Percentiles rank a stretch among this genome's conserved stretches.
Conservation (phyloP, 2,329 filamentous ascomycete species). For the Daldinia eschscholtzii region DNA sequence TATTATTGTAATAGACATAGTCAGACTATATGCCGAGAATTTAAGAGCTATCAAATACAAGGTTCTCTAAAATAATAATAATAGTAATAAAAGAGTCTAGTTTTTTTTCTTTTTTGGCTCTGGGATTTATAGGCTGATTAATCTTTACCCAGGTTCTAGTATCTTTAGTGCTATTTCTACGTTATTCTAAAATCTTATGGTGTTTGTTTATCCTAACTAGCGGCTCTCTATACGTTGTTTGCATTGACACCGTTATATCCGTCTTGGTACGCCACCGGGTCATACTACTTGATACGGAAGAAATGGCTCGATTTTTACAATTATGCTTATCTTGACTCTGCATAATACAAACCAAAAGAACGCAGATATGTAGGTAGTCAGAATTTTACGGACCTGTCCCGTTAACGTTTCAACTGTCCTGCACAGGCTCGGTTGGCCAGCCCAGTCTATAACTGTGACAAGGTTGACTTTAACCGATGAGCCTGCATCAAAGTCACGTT, state of each 20-base stretch:
- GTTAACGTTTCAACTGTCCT: constrained; percentile 27
- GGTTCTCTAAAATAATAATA: constrained; percentile 16
- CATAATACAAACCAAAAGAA: constrained; percentile 11
- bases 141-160: constrained; percentile 4
- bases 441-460: constrained; percentile 34
- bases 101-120: background rate
- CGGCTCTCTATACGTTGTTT: background rate
- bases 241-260: constrained; percentile 26
- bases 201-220: constrained; percentile 13
- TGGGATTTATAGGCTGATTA: constrained; percentile 30
- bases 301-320: constrained; percentile 15
- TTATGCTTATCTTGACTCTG: constrained; percentile 36
- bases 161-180: constrained; percentile 13
- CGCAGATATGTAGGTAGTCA: constrained; percentile 1
- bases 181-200: constrained; percentile 20
- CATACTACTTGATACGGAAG: constrained; percentile 29
- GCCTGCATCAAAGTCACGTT: constrained; percentile 41
- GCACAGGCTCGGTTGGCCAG: constrained; percentile 23
- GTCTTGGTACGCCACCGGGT: constrained; percentile 23
- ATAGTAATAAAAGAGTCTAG: constrained; percentile 18
- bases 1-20: background rate
- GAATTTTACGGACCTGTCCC: constrained; percentile 30
- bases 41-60: background rate
- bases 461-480: constrained; percentile 39
- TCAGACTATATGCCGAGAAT: constrained; percentile 16